Evolutionary conservation across 2,329 filamentous ascomycete species (phyloP).

Genomic region (Fusarium illudens): DNA sequence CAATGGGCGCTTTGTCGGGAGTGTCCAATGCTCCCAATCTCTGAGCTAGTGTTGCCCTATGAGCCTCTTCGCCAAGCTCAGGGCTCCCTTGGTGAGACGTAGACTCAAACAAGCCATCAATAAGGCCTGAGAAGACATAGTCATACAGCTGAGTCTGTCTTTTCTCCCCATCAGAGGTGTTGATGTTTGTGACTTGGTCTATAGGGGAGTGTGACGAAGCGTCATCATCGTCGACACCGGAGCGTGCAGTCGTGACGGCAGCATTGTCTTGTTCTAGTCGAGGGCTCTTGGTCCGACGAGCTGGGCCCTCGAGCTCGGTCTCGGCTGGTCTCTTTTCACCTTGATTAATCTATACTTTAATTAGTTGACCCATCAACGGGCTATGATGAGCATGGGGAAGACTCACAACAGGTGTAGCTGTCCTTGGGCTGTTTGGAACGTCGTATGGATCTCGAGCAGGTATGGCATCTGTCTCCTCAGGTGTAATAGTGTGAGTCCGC

Average conservation of each 20-base stretch:
- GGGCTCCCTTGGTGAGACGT: background rate
- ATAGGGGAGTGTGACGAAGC: background rate
- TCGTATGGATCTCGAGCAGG: background rate
- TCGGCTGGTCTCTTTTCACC: conserved; percentile 6
- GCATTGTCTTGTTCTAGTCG: background rate
- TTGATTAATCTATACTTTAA: background rate
- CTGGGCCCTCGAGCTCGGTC: background rate
- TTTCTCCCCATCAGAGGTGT: background rate
- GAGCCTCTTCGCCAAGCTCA: background rate
- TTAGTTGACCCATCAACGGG: background rate
- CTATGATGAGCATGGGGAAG: background rate
- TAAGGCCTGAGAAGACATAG: background rate
- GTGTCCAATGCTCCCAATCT: background rate
- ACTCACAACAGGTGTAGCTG: background rate
- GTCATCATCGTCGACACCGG: background rate
- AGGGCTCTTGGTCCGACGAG: conserved; percentile 1
- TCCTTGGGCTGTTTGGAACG: background rate
- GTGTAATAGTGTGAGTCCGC: background rate
- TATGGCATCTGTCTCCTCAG: background rate
- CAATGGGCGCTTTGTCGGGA: background rate
- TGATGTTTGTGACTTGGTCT: background rate
- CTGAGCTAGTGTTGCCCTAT: background rate
- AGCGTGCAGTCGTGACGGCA: no score
- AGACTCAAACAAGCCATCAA: background rate
- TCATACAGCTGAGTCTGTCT: background rate